A percentile compares a stretch with the other conserved stretches of the same genome.
Evolutionary conservation across 768 basidiomycete genomes (phyloP).

Genomic region (Candolleomyces efflorescens): DNA sequence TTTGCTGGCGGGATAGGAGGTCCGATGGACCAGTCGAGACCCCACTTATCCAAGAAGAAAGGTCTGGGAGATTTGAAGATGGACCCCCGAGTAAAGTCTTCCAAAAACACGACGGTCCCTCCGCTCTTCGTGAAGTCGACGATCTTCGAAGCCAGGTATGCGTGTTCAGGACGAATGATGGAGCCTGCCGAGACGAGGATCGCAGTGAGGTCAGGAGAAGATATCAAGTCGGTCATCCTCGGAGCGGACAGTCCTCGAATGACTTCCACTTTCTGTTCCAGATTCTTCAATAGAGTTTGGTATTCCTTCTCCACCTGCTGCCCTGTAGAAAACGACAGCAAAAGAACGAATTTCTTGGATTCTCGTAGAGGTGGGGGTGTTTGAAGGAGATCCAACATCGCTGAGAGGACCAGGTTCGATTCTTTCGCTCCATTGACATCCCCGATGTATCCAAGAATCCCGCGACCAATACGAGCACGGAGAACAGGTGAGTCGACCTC

Average conservation of each 20-base stretch:
- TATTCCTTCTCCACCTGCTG: conserved; percentile 9
- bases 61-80: conserved; percentile 11
- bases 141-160: conserved; percentile 23
- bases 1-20: no score
- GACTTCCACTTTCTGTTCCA: conserved; percentile 17
- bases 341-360: conserved; percentile 21
- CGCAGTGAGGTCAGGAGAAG: conserved; percentile 25
- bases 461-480: conserved; percentile 20
- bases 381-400: conserved; percentile 26
- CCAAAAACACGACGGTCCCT: conserved; percentile 32
- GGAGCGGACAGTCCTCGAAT: conserved; percentile 17
- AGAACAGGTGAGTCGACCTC: conserved; percentile 23
- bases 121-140: conserved; percentile 31
- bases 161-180: conserved; percentile 20
- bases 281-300: conserved; percentile 16
- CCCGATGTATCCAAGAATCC: conserved; percentile 31
- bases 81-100: conserved; percentile 18
- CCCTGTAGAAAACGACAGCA: conserved; percentile 18
- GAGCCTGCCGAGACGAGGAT: conserved; percentile 32
- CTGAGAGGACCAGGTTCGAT: conserved; percentile 23
- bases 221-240: conserved; percentile 21
- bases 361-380: conserved; percentile 9
- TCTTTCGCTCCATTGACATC: conserved; percentile 26
- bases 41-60: no score
- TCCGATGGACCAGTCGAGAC: no score